Evolutionary conservation across 1,284 basidiomycete genomes (phyloP).

Genomic region (Gomphus sp.): DNA sequence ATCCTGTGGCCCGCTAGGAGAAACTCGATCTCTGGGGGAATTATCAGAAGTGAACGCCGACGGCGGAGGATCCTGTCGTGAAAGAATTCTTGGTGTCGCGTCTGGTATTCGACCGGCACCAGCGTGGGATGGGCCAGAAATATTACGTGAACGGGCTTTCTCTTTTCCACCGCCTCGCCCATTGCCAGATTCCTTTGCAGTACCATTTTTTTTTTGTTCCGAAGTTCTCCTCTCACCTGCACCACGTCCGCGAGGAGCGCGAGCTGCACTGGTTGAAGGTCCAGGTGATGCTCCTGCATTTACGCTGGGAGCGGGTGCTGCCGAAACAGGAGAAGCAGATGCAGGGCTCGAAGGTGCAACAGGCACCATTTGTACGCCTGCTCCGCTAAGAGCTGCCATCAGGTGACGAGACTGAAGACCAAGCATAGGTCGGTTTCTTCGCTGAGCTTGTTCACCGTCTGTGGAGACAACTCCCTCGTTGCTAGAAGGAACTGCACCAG

Average conservation of each 20-base stretch:
- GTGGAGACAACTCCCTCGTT: neutral
- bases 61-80: constrained; percentile 3
- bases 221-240: constrained; percentile 8
- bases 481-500: neutral
- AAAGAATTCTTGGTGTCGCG: constrained; percentile 5
- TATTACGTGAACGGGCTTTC: constrained; percentile 16
- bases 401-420: constrained; percentile 55
- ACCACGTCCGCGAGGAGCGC: constrained; percentile 11
- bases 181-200: constrained; percentile 12
- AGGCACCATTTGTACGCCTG: constrained; percentile 30
- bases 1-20: constrained; percentile 13
- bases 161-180: constrained; percentile 17
- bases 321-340: constrained; percentile 15
- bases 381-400: constrained; percentile 53
- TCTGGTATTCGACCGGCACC: neutral
- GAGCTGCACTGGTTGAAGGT: constrained; percentile 6
- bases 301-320: constrained; percentile 13
- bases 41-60: constrained; percentile 11
- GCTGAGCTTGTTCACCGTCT: constrained; percentile 17
- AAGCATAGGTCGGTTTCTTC: constrained; percentile 45
- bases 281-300: constrained; percentile 11
- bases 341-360: constrained; percentile 10
- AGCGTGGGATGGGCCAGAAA: constrained; percentile 19
- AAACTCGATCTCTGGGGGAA: constrained; percentile 10
- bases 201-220: neutral